A percentile compares a stretch with the other conserved stretches of the same genome.
Conservation (phyloP, 2,329 filamentous ascomycete species). For the Zymoseptoria pseudotritici region DNA sequence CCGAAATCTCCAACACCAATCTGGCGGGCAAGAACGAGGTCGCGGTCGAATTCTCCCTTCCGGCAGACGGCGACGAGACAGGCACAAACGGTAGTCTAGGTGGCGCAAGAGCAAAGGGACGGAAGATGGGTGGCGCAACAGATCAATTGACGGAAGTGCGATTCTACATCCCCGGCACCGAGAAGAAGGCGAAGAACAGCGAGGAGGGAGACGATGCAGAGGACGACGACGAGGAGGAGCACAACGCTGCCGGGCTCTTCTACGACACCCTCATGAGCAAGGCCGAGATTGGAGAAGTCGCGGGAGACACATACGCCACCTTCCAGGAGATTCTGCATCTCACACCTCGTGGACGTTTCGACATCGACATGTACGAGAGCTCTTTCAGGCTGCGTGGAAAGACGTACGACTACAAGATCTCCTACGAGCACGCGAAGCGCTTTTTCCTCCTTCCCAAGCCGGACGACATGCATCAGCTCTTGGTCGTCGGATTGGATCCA, state of each 20-base stretch:
- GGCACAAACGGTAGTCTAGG: constrained; percentile 67
- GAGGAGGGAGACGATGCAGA: constrained; percentile 60
- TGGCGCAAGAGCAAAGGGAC: constrained; percentile 67
- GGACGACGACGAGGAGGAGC: constrained; percentile 59
- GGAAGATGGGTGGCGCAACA: constrained; percentile 78
- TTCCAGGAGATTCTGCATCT: constrained; percentile 96
- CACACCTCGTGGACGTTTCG: constrained; percentile 96
- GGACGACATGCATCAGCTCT: constrained; percentile 93
- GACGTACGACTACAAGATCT: constrained; percentile 99
- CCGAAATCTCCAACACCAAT: constrained; percentile 96
- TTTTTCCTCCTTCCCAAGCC: constrained; percentile 98
- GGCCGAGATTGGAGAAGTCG: constrained; percentile 96
- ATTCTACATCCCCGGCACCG: constrained; percentile 92
- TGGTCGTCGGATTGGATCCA: constrained; percentile 89
- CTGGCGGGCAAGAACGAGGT: constrained; percentile 96
- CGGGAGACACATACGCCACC: constrained; percentile 95
- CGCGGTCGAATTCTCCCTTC: constrained; percentile 83
- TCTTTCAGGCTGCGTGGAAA: constrained; percentile 96
- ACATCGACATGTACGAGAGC: constrained; percentile 98
- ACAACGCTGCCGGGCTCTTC: constrained; percentile 93
- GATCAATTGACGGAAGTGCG: constrained; percentile 98
- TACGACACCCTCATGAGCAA: constrained; percentile 98
- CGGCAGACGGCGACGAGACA: constrained; percentile 62
- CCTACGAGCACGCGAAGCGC: constrained; percentile 96
- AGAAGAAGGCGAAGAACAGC: constrained; percentile 62